Percentiles rank a stretch among this genome's conserved stretches.
Conservation (phyloP, 306 rosid species). For the Clitoria ternatea region DNA sequence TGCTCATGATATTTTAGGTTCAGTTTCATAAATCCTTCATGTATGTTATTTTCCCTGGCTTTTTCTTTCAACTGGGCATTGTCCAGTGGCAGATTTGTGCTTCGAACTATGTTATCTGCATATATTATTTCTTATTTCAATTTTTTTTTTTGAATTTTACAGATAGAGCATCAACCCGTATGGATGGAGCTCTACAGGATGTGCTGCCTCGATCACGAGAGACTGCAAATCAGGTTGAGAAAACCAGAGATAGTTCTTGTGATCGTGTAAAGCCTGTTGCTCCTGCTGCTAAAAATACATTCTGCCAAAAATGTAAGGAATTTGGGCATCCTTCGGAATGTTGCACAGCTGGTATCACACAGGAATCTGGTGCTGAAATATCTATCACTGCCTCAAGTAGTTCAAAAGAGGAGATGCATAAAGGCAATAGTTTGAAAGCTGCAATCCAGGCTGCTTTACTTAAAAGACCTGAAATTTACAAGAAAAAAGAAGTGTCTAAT, state of each 20-base stretch:
- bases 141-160: conserved; percentile 29
- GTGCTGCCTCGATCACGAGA: conserved; percentile 44
- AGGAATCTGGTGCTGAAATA: conserved; percentile 50
- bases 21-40: background rate
- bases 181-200: conserved; percentile 50
- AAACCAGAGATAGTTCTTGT: conserved; percentile 43
- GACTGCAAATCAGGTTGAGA: conserved; percentile 49
- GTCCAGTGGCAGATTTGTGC: conserved; percentile 29
- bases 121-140: conserved; percentile 30
- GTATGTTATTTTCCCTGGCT: conserved; percentile 12
- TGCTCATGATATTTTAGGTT: conserved; percentile 19
- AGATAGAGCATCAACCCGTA: conserved; percentile 41
- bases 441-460: conserved; percentile 83
- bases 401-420: conserved; percentile 51
- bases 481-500: conserved; percentile 56
- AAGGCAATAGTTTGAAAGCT: conserved; percentile 70
- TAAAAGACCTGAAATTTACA: conserved; percentile 79
- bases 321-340: conserved; percentile 57
- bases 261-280: conserved; percentile 35
- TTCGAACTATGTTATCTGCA: conserved; percentile 32
- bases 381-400: conserved; percentile 38
- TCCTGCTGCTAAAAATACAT: conserved; percentile 33
- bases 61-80: conserved; percentile 36
- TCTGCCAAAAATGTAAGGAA: conserved; percentile 71
- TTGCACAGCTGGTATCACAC: conserved; percentile 41